Base-by-base conservation (phyloP, 345 rosid genomes). In the Pelargonium nanum region DNA sequence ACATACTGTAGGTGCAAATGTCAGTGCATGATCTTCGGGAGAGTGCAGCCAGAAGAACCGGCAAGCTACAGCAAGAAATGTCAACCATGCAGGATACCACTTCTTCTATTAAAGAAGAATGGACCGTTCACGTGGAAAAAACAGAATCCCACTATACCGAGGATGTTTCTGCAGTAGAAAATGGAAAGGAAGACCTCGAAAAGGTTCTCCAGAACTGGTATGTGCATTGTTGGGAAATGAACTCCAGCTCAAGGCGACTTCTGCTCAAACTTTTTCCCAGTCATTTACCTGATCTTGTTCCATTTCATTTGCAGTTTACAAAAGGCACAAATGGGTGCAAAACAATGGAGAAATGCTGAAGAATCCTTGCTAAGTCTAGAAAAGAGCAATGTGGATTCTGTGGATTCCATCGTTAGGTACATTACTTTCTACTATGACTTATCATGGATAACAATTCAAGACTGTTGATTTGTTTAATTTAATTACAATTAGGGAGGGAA, bases 341-440 rank as follows among this genome's bases (percentile, higher is more conserved):
- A 81, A 26, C 97, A 88, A 58, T 94, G 99, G 99, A 80, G 70
- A 69, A 77, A 83, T 64, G 96, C 96, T 65, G 92, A 85, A 75
- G 95, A 84, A 67, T 90, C 96, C 67, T 72, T 94, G 77, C 80
- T 88, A 61, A 69, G 74, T 66, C 76, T 88, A 66, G 99, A 94
- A 73, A 78, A 79, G 68, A 70, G 80, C 70, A 90, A 86, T 34
- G 95, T 94, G 57, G 85, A 81, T 74, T 88, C 99, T 34, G 90
- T 90, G 57, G 83, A 85, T 70, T 86, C 96, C 25, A 84, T 94
- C 65, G 84, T 86, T 61, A 83, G 92, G 99, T 93, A 76, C 62
- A 75, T 53, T 59, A n/a, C 61, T 56, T 65, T 28, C 66, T 53
- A 21, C 28, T 22, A 53, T 26, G n/a, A 53, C 59, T 19, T 19